phyloP scores from a whole-genome alignment of 1,139 yeast genomes.

The Hemisphaericaspora xylanilytica region DNA sequence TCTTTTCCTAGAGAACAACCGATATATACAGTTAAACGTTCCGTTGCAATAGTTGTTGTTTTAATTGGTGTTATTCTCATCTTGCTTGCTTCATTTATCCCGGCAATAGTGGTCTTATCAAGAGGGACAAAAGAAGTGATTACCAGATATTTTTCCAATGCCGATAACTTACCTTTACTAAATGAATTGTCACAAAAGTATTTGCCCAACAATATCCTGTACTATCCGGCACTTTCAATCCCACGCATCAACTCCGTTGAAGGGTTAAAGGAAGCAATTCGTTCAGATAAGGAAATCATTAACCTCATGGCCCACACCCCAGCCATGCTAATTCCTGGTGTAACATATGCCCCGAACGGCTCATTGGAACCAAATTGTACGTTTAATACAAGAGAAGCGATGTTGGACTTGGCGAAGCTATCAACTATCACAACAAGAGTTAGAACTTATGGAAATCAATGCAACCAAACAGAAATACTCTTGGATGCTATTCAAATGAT shows the following conservation, averaged over 20 bases:
- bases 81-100: conserved; percentile 21
- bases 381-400: conserved; percentile 43
- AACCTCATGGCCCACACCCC: conserved; percentile 28
- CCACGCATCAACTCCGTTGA: conserved; percentile 9
- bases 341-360: conserved; percentile 58
- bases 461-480: conserved; percentile 53
- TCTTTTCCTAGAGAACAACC: no score
- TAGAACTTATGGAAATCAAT: conserved; percentile 62
- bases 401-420: conserved; percentile 53
- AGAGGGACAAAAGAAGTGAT: conserved; percentile 23
- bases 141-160: conserved; percentile 17
- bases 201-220: neutral
- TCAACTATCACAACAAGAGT: conserved; percentile 58
- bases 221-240: neutral
- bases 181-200: conserved; percentile 11
- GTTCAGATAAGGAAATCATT: conserved; percentile 26
- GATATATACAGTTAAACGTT: no score
- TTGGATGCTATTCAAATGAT: conserved; percentile 52
- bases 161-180: conserved; percentile 9
- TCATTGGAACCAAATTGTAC: conserved; percentile 56
- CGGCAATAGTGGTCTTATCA: conserved; percentile 20
- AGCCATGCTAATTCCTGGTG: conserved; percentile 47
- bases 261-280: conserved; percentile 26
- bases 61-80: conserved; percentile 15
- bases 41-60: no score